Percentiles rank a stretch among this genome's conserved stretches.
Evolutionary conservation across 305 asterid genomes (phyloP).

Genomic region (Vinca major): DNA sequence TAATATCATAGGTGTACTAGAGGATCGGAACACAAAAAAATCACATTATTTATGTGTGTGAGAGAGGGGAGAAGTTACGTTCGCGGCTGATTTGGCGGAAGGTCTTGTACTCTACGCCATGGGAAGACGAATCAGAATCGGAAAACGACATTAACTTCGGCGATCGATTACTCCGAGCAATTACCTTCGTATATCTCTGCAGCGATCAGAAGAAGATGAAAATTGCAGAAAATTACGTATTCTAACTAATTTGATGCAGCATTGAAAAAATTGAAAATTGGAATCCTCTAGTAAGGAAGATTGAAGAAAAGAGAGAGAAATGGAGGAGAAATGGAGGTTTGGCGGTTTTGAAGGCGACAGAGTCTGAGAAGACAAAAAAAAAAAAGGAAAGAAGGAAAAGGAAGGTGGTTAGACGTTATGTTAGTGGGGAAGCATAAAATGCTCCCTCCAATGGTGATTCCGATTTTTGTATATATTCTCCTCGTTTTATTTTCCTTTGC

Average conservation of each 20-base stretch:
- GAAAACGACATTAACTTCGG: too few relatives aligned
- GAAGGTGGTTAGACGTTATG: slow-evolving; percentile 12
- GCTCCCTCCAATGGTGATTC: slow-evolving; percentile 19
- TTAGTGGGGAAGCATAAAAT: slow-evolving; percentile 26
- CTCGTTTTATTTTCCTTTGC: not conserved
- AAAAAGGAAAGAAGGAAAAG: not conserved
- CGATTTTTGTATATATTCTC: not conserved
- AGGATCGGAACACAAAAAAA: too few relatives aligned
- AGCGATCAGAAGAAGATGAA: too few relatives aligned
- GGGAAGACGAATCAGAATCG: slow-evolving; percentile 63
- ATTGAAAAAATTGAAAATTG: too few relatives aligned
- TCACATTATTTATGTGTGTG: too few relatives aligned
- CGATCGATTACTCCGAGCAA: too few relatives aligned
- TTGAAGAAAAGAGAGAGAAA: too few relatives aligned
- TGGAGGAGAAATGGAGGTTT: not conserved
- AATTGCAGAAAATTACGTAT: too few relatives aligned
- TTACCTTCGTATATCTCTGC: too few relatives aligned
- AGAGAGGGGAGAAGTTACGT: slow-evolving; percentile 30
- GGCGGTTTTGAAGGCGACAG: slow-evolving; percentile 21
- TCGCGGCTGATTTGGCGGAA: slow-evolving; percentile 80
- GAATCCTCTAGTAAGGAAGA: too few relatives aligned
- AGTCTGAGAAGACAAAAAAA: not conserved
- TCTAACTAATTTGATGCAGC: too few relatives aligned
- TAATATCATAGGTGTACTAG: too few relatives aligned
- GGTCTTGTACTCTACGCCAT: slow-evolving; percentile 71